Base-by-base conservation (phyloP, 2,329 filamentous ascomycete species). In the Colletotrichum shisoi region DNA sequence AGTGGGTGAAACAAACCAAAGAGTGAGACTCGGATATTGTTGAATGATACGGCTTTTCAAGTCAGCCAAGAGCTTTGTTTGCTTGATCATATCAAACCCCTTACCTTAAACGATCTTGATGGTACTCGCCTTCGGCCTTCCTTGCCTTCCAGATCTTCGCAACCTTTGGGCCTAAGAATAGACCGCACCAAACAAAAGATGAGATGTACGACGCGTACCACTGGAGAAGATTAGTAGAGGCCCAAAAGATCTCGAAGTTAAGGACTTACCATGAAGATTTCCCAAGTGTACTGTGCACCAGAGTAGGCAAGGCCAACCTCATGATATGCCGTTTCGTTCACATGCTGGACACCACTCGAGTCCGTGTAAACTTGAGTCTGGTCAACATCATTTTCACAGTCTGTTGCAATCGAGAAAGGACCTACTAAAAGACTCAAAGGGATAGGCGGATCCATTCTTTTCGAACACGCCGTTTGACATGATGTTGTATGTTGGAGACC, bases 401-500 rank as follows among this genome's bases (percentile, higher is more conserved):
- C 67, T 52, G 46, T 67, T 52, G 34, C 42, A 2, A 15, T 4
- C 3, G 15, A 9, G 17, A 17, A 39, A 13, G 59, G 1, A 37
- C 72, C 40, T 62, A 76, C 75, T 58, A 11, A 80, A 27, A 34
- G 63, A 67, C 21, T 63, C 63, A 37, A 67, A 67, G 17, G 63
- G 63, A 37, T 67, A 67, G 2, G 53, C 21, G 17, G 63, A 67
- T 17, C 63, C 63, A 15, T 63, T 63, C 34, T 67, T 67, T 8
- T 67, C 76, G 56, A 85, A 83, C 4, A 87, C 76, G 12, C 80
- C 79, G 71, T 88, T 88, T 2, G 84, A 85, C 85, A 88, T 88
- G 31, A 89, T 76, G 9, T 81, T 77, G 60, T 84, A 67, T 2
- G 63, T 67, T 12, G 63, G 63, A 0, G 78, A 44, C 83, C 79